Evolutionary conservation across 192 early-diverging fungal species (phyloP).

Genomic region (Entomortierella chlamydospora): DNA sequence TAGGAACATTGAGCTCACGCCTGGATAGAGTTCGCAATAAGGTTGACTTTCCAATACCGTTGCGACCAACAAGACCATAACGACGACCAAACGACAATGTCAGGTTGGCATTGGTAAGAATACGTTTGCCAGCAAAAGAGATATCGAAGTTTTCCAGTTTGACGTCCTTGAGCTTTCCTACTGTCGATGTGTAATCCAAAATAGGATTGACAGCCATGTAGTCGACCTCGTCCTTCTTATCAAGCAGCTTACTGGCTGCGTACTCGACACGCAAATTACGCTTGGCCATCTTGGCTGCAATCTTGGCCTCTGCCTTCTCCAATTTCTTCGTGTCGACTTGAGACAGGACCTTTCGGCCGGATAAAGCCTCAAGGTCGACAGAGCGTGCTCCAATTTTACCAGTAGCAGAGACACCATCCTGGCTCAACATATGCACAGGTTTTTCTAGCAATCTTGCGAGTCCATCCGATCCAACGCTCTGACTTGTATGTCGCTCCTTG

Average conservation of each 20-base stretch:
- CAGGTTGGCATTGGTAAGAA: constrained; percentile 88
- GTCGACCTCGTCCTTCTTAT: constrained; percentile 73
- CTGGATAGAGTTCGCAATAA: constrained; percentile 79
- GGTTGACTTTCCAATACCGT: constrained; percentile 91
- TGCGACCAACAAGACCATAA: constrained; percentile 95
- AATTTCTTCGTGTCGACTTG: constrained; percentile 87
- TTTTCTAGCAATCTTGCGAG: constrained; percentile 70
- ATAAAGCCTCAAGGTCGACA: constrained; percentile 76
- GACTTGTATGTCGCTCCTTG: constrained; percentile 54
- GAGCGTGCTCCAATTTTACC: constrained; percentile 54
- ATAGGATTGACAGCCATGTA: constrained; percentile 93
- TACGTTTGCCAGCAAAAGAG: constrained; percentile 92
- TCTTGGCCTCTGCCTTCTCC: constrained; percentile 91
- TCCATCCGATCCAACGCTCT: constrained; percentile 55
- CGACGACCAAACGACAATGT: constrained; percentile 89
- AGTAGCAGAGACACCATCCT: constrained; percentile 69
- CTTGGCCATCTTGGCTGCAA: constrained; percentile 90
- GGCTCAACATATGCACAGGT: constrained; percentile 76
- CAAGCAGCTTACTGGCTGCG: constrained; percentile 78
- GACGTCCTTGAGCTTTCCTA: constrained; percentile 93
- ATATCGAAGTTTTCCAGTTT: constrained; percentile 98
- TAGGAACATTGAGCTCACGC: constrained; percentile 89
- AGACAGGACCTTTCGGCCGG: constrained; percentile 73
- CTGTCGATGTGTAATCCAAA: constrained; percentile 82
- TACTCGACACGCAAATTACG: constrained; percentile 78